Conservation (phyloP, 345 rosid genomes). For the Populus alba region DNA sequence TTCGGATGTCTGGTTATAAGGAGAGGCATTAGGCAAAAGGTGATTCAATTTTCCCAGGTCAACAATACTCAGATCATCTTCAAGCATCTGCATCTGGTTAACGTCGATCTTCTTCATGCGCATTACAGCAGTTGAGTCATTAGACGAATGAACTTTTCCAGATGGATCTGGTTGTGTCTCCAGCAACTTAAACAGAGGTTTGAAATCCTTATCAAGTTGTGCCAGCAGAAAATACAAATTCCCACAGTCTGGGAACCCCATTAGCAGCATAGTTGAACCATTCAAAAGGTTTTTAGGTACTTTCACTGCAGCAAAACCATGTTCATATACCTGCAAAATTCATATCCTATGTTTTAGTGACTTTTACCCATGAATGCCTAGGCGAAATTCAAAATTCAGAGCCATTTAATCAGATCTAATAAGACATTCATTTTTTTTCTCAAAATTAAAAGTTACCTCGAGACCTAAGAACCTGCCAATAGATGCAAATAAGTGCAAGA, state of each 20-base stretch:
- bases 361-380: background rate
- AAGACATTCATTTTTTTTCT: background rate
- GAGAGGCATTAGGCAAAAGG: constrained; percentile 47
- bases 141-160: constrained; percentile 49
- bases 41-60: constrained; percentile 50
- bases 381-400: background rate
- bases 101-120: constrained; percentile 74
- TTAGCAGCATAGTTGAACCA: constrained; percentile 57
- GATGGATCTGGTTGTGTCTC: constrained; percentile 58
- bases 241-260: constrained; percentile 92
- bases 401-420: background rate
- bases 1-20: constrained; percentile 48
- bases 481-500: constrained; percentile 77
- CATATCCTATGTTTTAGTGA: constrained; percentile 19
- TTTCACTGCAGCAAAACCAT: constrained; percentile 66
- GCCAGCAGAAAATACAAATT: constrained; percentile 76
- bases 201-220: constrained; percentile 93
- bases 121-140: constrained; percentile 52
- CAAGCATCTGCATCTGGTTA: constrained; percentile 74
- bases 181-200: constrained; percentile 72
- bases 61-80: constrained; percentile 73
- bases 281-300: constrained; percentile 61
- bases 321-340: constrained; percentile 74
- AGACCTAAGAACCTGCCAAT: constrained; percentile 93
- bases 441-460: constrained; percentile 44